phyloP scores from a whole-genome alignment of 495 filamentous ascomycete genomes.

The Durotheca rogersii region DNA sequence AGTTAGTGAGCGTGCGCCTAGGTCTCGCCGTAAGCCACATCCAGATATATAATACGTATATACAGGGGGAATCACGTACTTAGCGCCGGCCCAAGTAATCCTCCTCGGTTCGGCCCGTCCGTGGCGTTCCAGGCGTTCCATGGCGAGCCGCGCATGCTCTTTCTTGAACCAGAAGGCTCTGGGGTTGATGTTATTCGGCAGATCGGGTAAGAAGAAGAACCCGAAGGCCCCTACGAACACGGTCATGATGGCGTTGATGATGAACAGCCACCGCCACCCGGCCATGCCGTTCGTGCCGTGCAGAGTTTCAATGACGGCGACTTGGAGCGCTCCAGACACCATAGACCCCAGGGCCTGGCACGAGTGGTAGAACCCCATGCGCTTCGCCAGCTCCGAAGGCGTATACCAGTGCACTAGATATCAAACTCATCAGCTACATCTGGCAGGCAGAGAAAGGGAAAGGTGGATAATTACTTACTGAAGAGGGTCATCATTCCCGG shows the following conservation, averaged over 20 bases:
- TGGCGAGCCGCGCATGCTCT: slow-evolving; percentile 32
- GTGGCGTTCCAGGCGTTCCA: slow-evolving; percentile 37
- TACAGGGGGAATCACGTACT: slow-evolving; percentile 14
- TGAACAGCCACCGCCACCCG: slow-evolving; percentile 62
- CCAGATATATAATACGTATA: not conserved
- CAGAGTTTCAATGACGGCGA: slow-evolving; percentile 52
- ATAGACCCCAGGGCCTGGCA: slow-evolving; percentile 42
- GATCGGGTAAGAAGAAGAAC: slow-evolving; percentile 53
- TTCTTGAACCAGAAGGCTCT: slow-evolving; percentile 41
- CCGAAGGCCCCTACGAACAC: slow-evolving; percentile 49
- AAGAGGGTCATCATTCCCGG: slow-evolving; percentile 45
- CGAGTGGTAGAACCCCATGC: slow-evolving; percentile 47
- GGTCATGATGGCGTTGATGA: slow-evolving; percentile 51
- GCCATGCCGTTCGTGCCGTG: slow-evolving; percentile 48
- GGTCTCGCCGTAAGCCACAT: slow-evolving; percentile 10
- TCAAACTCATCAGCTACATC: not conserved
- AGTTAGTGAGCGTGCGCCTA: slow-evolving; percentile 38
- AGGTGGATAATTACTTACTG: slow-evolving; percentile 27
- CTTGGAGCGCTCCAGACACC: slow-evolving; percentile 52
- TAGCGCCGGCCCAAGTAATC: slow-evolving; percentile 41
- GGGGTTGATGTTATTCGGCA: slow-evolving; percentile 43
- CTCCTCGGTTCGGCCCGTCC: slow-evolving; percentile 38
- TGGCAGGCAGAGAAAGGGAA: not conserved
- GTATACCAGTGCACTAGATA: slow-evolving; percentile 43
- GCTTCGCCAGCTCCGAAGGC: slow-evolving; percentile 40